Evolutionary conservation across 164 flowering plant species (phyloP).

Genomic region (Piper longum): DNA sequence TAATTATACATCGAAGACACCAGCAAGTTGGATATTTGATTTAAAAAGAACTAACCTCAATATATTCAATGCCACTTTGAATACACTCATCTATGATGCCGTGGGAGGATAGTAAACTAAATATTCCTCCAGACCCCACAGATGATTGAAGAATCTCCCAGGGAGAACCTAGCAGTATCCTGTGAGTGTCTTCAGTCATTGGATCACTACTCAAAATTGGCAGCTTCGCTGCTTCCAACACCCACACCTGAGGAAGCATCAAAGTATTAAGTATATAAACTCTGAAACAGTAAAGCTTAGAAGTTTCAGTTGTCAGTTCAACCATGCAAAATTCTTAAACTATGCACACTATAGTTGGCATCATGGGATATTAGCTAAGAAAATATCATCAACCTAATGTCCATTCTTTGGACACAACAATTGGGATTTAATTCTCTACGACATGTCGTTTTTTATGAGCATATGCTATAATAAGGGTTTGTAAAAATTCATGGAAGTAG

Average conservation of each 20-base stretch:
- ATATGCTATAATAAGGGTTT: no score
- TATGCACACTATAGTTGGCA: background rate
- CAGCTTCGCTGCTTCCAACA: constrained; percentile 70
- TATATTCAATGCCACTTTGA: constrained; percentile 52
- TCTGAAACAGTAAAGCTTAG: background rate
- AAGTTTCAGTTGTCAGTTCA: background rate
- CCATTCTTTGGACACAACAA: background rate
- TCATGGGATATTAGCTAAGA: no score
- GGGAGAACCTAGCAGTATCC: constrained; percentile 75
- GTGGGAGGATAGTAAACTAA: constrained; percentile 50
- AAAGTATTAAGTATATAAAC: background rate
- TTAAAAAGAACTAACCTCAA: constrained; percentile 38
- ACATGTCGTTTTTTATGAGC: background rate
- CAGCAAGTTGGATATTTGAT: background rate
- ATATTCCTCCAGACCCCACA: constrained; percentile 72
- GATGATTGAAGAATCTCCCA: constrained; percentile 82
- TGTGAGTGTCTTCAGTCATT: constrained; percentile 28
- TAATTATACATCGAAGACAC: no score
- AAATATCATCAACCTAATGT: background rate
- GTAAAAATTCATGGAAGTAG: no score
- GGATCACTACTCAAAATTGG: constrained; percentile 47
- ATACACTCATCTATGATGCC: constrained; percentile 31
- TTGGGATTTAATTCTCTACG: background rate
- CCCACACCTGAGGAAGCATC: constrained; percentile 45
- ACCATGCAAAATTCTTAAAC: no score